These are phyloP conservation scores for Fomes fomentarius DNA, from an alignment of 1,284 basidiomycete species.

Conservation along the genomic window DNA sequence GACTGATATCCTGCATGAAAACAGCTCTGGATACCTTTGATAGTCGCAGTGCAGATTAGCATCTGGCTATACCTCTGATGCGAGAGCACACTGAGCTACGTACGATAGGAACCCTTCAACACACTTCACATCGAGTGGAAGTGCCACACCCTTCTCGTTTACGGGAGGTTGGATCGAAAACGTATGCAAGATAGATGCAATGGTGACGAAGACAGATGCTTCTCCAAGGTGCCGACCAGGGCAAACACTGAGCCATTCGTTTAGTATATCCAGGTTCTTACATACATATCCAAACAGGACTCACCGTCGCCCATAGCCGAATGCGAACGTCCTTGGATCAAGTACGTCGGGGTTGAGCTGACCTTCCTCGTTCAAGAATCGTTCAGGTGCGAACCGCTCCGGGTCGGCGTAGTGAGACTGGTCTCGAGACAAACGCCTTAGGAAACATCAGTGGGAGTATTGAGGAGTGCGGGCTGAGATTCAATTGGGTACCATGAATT, in stretches of 20 bases:
- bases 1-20: too few relatives aligned
- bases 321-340: background rate
- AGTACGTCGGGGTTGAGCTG: background rate
- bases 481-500: slow-evolving; percentile 12
- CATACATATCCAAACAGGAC: too few relatives aligned
- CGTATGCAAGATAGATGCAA: background rate
- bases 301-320: background rate
- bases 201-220: background rate
- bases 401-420: background rate
- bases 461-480: too few relatives aligned
- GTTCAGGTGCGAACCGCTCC: background rate
- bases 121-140: background rate
- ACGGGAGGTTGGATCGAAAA: background rate
- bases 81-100: too few relatives aligned
- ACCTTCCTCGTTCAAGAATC: background rate
- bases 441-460: too few relatives aligned
- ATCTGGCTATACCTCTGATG: too few relatives aligned
- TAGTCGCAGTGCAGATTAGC: too few relatives aligned
- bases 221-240: background rate
- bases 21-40: too few relatives aligned
- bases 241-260: background rate
- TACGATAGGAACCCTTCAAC: too few relatives aligned
- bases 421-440: background rate
- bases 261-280: background rate
- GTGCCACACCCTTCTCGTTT: background rate